Percentiles rank a stretch among this genome's conserved stretches.
These are phyloP conservation scores for Trichocomaceae sp. DNA, from an alignment of 2,329 filamentous ascomycete species.

Conservation along the genomic window DNA sequence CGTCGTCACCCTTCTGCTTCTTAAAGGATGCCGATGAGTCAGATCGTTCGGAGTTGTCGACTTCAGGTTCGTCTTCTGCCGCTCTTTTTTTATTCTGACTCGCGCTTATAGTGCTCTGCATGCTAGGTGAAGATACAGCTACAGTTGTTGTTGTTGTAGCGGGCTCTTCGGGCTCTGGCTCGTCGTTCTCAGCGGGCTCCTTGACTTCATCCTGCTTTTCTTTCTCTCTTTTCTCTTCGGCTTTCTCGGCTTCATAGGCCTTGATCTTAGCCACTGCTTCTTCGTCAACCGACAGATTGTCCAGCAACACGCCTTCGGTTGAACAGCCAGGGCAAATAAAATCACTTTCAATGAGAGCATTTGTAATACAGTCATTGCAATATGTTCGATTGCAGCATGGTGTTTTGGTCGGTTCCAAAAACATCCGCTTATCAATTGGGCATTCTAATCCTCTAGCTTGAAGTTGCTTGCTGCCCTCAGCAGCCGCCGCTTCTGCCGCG, in stretches of 20 bases:
- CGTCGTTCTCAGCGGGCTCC: conserved; percentile 17
- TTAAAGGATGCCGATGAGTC: conserved; percentile 30
- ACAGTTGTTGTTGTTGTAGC: conserved; percentile 19
- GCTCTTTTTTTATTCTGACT: conserved; percentile 66
- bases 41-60: conserved; percentile 46
- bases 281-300: conserved; percentile 79
- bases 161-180: conserved; percentile 10
- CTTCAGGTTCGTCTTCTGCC: conserved; percentile 61
- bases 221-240: conserved; percentile 39
- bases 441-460: conserved; percentile 86
- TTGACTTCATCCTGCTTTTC: conserved; percentile 29
- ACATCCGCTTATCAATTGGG: conserved; percentile 94
- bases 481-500: conserved; percentile 69
- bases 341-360: conserved; percentile 96
- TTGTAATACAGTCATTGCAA: conserved; percentile 99
- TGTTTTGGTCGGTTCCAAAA: conserved; percentile 98
- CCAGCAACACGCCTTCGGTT: conserved; percentile 84
- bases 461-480: conserved; percentile 75
- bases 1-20: conserved; percentile 41
- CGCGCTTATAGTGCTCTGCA: conserved; percentile 27
- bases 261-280: conserved; percentile 73
- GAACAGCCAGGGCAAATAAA: conserved; percentile 90
- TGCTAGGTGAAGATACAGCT: conserved; percentile 23
- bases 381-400: conserved; percentile 97
- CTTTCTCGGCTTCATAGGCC: conserved; percentile 57